Evolutionary conservation across 1,284 basidiomycete genomes (phyloP), one percentile per base, ranked within the genome.

Genomic region (Cutaneotrichosporon spelunceum): DNA sequence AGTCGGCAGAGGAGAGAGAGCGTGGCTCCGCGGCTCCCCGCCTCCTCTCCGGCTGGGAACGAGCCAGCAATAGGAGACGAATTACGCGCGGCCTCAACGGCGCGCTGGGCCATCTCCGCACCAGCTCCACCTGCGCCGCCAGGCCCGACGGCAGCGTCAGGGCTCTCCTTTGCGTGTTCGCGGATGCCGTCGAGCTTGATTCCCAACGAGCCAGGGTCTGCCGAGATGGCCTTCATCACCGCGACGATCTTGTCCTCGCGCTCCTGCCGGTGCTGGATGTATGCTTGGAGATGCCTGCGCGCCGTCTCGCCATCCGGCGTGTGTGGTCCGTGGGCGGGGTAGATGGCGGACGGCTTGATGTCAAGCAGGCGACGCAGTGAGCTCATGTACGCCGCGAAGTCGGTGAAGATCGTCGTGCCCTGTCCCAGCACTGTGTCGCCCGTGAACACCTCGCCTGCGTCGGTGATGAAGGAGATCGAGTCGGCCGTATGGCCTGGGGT

Each of bases 401-500:
- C 90, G 69, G 91, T 89, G 72, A 98, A 97, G 3, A 95, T 87
- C 1, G 91, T 85, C 0, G 93, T 93, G 2, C 93, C 93, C 66
- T 93, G 86, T 0, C 95, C 94, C 24, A 98, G 84, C 6, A 98
- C 87, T 7, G 88, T 91, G 78, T 98, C 95, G 1, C 89, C 91
- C 0, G 92, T 94, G 79, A 95, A 90, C 26, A 94, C 82, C 1
- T 16, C 54, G 19, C n/a, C 39, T 1, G 19, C 27, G 24, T 54
- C 36, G 4, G 52, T 30, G 65, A 86, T 81, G 50, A 93, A 79
- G 56, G 83, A 88, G 68, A 95, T 84, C 7, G 91, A 94, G 76
- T 98, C 94, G 39, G 82, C 73, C 0, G 94, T 97, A 73, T 98
- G 95, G 0, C 94, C 95, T 0, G 94, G 95, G 0, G 92, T 89